phyloP scores from a whole-genome alignment of 805 yeast species.

The Wickerhamomyces pijperi region DNA sequence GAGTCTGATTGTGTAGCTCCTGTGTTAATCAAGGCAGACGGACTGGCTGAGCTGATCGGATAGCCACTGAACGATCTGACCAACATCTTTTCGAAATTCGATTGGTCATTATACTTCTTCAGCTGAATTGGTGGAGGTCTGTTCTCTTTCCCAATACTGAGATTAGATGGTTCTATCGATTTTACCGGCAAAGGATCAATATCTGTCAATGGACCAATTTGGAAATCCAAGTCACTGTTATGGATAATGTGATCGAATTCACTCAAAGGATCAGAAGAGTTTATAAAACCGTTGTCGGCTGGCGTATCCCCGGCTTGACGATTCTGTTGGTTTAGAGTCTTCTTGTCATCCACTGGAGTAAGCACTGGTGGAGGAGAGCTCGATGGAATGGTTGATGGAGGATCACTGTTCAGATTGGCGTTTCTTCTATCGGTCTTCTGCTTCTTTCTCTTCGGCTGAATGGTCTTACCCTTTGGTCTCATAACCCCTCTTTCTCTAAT shows the following conservation, averaged over 20 bases:
- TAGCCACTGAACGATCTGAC: constrained; percentile 26
- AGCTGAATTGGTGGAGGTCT: constrained; percentile 6
- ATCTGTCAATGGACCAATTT: constrained; percentile 19
- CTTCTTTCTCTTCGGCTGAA: not conserved
- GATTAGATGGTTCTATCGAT: not conserved
- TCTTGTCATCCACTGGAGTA: constrained; percentile 7
- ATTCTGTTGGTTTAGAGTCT: not conserved
- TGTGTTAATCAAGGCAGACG: constrained; percentile 2
- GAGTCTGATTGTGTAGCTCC: too few species aligned
- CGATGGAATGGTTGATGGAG: constrained; percentile 10
- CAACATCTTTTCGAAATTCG: constrained; percentile 26
- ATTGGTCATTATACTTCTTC: constrained; percentile 19
- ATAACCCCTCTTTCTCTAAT: constrained; percentile 14
- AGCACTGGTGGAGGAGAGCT: constrained; percentile 11
- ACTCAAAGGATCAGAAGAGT: constrained; percentile 25
- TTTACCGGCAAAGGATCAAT: constrained; percentile 18
- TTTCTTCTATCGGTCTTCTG: not conserved
- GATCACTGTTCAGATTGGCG: not conserved
- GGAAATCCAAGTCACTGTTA: constrained; percentile 19
- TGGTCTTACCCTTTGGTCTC: constrained; percentile 14
- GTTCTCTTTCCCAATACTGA: constrained; percentile 21
- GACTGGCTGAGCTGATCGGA: constrained; percentile 6
- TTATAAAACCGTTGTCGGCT: not conserved
- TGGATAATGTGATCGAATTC: constrained; percentile 21
- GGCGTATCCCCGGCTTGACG: constrained; percentile 5